These are phyloP conservation scores for Sequoiadendron giganteum DNA, from an alignment of 75 land plant genomes.

Conservation along the genomic window DNA sequence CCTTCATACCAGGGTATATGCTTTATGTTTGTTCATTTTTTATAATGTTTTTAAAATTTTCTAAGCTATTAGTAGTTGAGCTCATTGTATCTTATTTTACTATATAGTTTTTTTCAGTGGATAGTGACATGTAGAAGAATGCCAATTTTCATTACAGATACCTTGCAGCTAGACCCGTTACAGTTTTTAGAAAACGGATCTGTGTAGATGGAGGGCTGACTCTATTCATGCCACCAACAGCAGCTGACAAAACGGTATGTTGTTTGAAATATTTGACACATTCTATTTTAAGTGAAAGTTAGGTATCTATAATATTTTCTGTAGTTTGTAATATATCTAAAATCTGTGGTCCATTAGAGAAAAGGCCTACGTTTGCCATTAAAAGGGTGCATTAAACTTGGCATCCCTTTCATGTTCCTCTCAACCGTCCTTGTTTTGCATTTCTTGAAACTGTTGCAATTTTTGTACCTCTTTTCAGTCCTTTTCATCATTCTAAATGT, in stretches of 20 bases:
- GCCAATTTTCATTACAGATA: constrained; percentile 45
- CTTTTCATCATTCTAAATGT: background rate
- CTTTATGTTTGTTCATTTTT: background rate
- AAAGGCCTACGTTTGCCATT: background rate
- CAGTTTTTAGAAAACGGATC: constrained; percentile 74
- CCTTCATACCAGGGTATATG: constrained; percentile 92
- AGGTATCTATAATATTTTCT: background rate
- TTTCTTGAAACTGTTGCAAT: background rate
- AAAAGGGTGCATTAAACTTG: background rate
- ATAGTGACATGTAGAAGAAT: background rate
- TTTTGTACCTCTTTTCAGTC: no score
- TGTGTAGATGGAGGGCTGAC: constrained; percentile 99
- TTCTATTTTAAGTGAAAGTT: background rate
- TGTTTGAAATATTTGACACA: background rate
- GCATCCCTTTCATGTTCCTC: background rate
- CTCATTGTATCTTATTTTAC: background rate
- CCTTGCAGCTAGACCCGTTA: constrained; percentile 91
- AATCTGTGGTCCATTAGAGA: background rate
- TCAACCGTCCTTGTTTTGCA: background rate
- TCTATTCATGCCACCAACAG: constrained; percentile 97
- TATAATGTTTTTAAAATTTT: background rate
- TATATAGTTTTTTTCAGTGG: background rate
- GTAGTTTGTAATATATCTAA: background rate
- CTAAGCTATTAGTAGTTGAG: background rate
- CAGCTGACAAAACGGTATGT: constrained; percentile 82